Base-by-base conservation (phyloP, 202 grass and related monocot genomes). In the Panicum virgatum region DNA sequence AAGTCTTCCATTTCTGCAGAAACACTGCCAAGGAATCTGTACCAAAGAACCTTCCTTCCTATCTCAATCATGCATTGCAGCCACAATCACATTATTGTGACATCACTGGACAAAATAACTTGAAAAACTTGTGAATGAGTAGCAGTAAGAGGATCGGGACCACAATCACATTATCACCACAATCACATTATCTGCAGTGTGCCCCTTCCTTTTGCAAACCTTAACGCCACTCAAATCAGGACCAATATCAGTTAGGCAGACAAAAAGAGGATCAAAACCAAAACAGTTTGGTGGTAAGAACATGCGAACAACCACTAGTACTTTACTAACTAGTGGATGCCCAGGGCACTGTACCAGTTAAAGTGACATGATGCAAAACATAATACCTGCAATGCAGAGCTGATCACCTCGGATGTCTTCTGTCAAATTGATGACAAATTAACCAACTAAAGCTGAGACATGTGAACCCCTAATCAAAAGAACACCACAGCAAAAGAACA, bases 61-160 rank as follows among this genome's bases (percentile, higher is more conserved):
- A 60, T 59, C 60, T 25, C 75, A 84, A 67, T 74, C 86, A 68
- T 62, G 18, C 22, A 68, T 43, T 30, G n/a, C n/a, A n/a, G n/a
- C n/a, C n/a, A n/a, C n/a, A n/a, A n/a, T n/a, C n/a, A n/a, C n/a
- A n/a, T n/a, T n/a, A n/a, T n/a, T n/a, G n/a, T n/a, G n/a, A n/a
- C n/a, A n/a, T n/a, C n/a, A n/a, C n/a, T n/a, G n/a, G n/a, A n/a
- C n/a, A n/a, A n/a, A n/a, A n/a, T n/a, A n/a, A n/a, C n/a, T n/a
- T n/a, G n/a, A n/a, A n/a, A n/a, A n/a, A n/a, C n/a, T n/a, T n/a
- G n/a, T n/a, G n/a, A n/a, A n/a, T n/a, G n/a, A n/a, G n/a, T n/a
- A 32, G 32, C n/a, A n/a, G n/a, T n/a, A n/a, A n/a, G n/a, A n/a
- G n/a, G n/a, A n/a, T n/a, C n/a, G n/a, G n/a, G n/a, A n/a, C n/a